These are phyloP conservation scores for Verbena officinalis DNA, from an alignment of 257 asterid species.

Conservation along the genomic window DNA sequence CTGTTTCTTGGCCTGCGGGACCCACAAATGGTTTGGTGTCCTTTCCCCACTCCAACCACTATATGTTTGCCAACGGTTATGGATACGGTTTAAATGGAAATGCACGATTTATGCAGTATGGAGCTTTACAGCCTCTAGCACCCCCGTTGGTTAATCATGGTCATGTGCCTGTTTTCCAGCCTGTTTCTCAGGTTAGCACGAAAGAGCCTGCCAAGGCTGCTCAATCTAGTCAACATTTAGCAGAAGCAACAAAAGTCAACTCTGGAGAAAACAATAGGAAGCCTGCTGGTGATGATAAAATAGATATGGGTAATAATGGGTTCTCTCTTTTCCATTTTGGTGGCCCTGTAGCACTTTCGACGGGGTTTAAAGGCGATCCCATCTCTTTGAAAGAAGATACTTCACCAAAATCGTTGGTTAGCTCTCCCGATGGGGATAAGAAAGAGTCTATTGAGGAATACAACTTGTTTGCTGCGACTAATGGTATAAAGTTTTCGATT, in stretches of 20 bases:
- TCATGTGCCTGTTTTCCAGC: slow-evolving; percentile 62
- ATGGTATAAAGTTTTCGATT: slow-evolving; percentile 80
- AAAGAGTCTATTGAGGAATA: slow-evolving; percentile 77
- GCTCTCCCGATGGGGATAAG: slow-evolving; percentile 41
- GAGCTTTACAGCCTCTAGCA: slow-evolving; percentile 59
- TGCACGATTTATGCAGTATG: slow-evolving; percentile 66
- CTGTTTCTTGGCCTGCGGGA: slow-evolving; percentile 65
- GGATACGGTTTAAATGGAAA: slow-evolving; percentile 72
- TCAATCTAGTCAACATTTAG: slow-evolving; percentile 30
- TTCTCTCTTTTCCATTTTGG: slow-evolving; percentile 97
- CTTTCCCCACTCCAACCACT: slow-evolving; percentile 69
- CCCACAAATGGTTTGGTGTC: slow-evolving; percentile 72
- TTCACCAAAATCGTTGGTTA: slow-evolving; percentile 36
- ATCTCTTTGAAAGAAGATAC: slow-evolving; percentile 47
- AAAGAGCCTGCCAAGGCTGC: slow-evolving; percentile 49
- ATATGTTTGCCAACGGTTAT: slow-evolving; percentile 53
- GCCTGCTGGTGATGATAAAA: slow-evolving; percentile 31
- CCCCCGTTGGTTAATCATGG: slow-evolving; percentile 57
- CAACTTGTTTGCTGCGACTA: slow-evolving; percentile 84
- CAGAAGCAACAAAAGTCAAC: slow-evolving; percentile 42
- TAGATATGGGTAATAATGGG: slow-evolving; percentile 47
- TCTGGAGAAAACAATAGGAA: slow-evolving; percentile 40
- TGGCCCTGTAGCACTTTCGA: slow-evolving; percentile 78
- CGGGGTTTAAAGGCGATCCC: slow-evolving; percentile 62
- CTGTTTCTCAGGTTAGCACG: slow-evolving; percentile 50